A percentile compares a stretch with the other conserved stretches of the same genome.
These are phyloP conservation scores for Ustilago nuda DNA, from an alignment of 1,284 basidiomycete genomes.

Conservation along the genomic window DNA sequence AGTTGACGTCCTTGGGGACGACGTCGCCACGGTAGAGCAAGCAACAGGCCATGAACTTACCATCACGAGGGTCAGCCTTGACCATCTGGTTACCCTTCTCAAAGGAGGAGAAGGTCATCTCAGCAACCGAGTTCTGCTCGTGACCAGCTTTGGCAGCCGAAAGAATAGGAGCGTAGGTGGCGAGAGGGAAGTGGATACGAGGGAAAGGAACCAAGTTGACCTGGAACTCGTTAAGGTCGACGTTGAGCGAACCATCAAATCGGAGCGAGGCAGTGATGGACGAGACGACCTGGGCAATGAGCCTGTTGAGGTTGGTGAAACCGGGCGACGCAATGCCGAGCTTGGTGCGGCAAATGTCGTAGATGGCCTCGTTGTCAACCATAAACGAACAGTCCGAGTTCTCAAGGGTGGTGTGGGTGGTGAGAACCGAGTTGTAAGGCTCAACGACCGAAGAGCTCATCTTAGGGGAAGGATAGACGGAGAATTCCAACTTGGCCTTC, in stretches of 20 bases:
- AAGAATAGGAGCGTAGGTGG: conserved; percentile 93
- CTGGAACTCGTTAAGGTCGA: conserved; percentile 98
- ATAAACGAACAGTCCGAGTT: conserved; percentile 92
- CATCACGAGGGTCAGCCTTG: conserved; percentile 70
- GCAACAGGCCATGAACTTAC: conserved; percentile 85
- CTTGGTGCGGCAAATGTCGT: conserved; percentile 98
- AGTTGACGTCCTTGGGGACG: conserved; percentile 95
- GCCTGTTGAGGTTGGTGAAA: conserved; percentile 93
- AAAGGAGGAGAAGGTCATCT: conserved; percentile 99
- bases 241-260: conserved; percentile 97
- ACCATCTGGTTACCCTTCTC: conserved; percentile 98
- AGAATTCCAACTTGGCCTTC: conserved; percentile 99
- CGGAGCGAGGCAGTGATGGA: conserved; percentile 96
- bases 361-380: conserved; percentile 76
- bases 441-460: conserved; percentile 97
- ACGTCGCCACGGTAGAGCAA: conserved; percentile 85
- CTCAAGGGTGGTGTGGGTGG: conserved; percentile 98
- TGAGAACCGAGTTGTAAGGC: conserved; percentile 98
- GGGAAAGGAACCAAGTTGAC: conserved; percentile 87
- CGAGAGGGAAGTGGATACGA: conserved; percentile 97
- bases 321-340: conserved; percentile 87
- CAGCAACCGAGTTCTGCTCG: conserved; percentile 96
- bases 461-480: conserved; percentile 82
- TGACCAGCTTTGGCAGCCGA: conserved; percentile 84
- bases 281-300: conserved; percentile 94